These are phyloP conservation scores for Lippia alba DNA, from an alignment of 305 asterid species.

Conservation along the genomic window DNA sequence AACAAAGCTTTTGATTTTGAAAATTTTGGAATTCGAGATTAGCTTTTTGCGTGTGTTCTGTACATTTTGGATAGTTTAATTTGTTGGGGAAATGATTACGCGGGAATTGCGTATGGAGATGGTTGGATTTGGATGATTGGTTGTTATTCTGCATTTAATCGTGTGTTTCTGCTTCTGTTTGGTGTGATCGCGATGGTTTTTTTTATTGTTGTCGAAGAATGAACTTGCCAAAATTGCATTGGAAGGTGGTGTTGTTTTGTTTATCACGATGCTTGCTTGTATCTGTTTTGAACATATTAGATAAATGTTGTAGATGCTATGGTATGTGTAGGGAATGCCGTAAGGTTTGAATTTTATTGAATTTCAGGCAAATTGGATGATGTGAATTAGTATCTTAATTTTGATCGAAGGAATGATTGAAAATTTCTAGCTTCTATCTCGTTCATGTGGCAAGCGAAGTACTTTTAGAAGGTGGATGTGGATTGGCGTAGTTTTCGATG, in stretches of 20 bases:
- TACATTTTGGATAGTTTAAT: background rate
- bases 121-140: background rate
- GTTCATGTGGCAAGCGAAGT: too few species aligned
- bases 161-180: background rate
- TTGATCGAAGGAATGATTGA: background rate
- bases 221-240: background rate
- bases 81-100: background rate
- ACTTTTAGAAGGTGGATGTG: too few species aligned
- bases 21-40: background rate
- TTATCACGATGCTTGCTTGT: background rate
- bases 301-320: background rate
- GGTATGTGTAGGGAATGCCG: background rate
- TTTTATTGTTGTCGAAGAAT: background rate
- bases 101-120: background rate
- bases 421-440: background rate
- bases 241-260: background rate
- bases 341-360: background rate
- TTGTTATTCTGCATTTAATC: background rate
- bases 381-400: background rate
- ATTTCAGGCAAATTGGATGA: background rate
- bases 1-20: background rate
- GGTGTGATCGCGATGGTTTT: background rate
- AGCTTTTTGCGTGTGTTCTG: background rate
- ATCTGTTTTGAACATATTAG: background rate
- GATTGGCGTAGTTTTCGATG: background rate